Conservation (phyloP, 768 basidiomycete species). For the Cyclocybe aegerita region DNA sequence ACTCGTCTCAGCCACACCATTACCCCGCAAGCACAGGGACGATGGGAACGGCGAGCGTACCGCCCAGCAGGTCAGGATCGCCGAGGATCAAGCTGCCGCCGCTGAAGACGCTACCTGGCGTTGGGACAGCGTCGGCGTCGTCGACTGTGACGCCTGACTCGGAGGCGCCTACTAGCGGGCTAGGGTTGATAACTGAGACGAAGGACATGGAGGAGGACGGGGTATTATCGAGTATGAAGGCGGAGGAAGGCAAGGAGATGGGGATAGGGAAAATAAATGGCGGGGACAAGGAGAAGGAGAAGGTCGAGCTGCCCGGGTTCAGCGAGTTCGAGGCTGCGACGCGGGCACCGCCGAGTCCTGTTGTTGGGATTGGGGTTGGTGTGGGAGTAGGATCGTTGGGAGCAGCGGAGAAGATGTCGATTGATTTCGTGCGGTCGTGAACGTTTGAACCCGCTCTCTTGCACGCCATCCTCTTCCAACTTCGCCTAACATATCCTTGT, state of each 20-base stretch:
- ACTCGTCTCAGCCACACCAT: not conserved
- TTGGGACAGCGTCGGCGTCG: slow-evolving; percentile 6
- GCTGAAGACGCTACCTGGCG: slow-evolving; percentile 41
- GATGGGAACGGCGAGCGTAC: slow-evolving; percentile 36
- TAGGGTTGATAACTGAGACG: slow-evolving; percentile 12
- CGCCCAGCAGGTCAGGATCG: slow-evolving; percentile 60
- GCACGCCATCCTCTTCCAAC: no score
- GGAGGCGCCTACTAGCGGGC: no score
- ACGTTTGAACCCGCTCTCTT: no score
- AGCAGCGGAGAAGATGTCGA: slow-evolving; percentile 18
- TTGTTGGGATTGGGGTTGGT: slow-evolving; percentile 11
- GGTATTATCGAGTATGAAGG: not conserved
- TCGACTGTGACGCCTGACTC: slow-evolving; percentile 6
- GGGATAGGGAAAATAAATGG: slow-evolving; percentile 2
- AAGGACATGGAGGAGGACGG: slow-evolving; percentile 8
- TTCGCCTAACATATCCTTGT: no score
- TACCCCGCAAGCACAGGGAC: slow-evolving; percentile 9
- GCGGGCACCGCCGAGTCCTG: slow-evolving; percentile 22
- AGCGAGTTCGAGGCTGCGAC: slow-evolving; percentile 62
- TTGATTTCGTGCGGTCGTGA: slow-evolving; percentile 19
- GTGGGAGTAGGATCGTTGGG: not conserved
- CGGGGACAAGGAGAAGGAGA: slow-evolving; percentile 19
- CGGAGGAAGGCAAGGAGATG: slow-evolving; percentile 4
- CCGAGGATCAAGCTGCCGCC: slow-evolving; percentile 77
- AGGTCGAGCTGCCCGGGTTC: slow-evolving; percentile 61